These are phyloP conservation scores for Tagetes patula DNA, from an alignment of 129 eudicot genomes.

Conservation along the genomic window DNA sequence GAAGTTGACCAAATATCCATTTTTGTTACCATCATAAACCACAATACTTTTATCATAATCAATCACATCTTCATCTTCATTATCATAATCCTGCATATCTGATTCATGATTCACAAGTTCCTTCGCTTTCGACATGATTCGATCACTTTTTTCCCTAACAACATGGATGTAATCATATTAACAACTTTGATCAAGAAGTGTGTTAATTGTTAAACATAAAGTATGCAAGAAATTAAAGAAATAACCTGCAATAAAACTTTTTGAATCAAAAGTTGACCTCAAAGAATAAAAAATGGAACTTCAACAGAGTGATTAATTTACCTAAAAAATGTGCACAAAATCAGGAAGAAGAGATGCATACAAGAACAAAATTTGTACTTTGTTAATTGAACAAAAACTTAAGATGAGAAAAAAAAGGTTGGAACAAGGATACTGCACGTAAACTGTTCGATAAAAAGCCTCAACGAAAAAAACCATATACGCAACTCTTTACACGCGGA, in stretches of 20 bases:
- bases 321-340: conserved; percentile 12
- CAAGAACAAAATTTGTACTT: neutral
- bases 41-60: conserved; percentile 8
- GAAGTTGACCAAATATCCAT: conserved; percentile 28
- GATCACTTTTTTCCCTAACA: conserved; percentile 25
- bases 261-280: neutral
- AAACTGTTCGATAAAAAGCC: conserved; percentile 32
- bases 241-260: neutral
- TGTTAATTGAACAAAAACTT: neutral
- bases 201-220: neutral
- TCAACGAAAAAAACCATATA: neutral
- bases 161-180: conserved; percentile 10
- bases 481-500: conserved; percentile 21
- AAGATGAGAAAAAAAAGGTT: no score
- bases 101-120: conserved; percentile 34
- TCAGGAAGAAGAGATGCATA: conserved; percentile 13
- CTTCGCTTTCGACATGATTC: conserved; percentile 45
- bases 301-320: neutral
- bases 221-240: neutral
- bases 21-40: conserved; percentile 20
- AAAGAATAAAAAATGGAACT: neutral
- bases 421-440: conserved; percentile 25
- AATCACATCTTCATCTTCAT: conserved; percentile 20
- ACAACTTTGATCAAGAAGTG: neutral
- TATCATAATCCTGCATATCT: conserved; percentile 19